Evolutionary conservation across 2,329 filamentous ascomycete species (phyloP).

Genomic region (Pseudogymnoascus sp.): DNA sequence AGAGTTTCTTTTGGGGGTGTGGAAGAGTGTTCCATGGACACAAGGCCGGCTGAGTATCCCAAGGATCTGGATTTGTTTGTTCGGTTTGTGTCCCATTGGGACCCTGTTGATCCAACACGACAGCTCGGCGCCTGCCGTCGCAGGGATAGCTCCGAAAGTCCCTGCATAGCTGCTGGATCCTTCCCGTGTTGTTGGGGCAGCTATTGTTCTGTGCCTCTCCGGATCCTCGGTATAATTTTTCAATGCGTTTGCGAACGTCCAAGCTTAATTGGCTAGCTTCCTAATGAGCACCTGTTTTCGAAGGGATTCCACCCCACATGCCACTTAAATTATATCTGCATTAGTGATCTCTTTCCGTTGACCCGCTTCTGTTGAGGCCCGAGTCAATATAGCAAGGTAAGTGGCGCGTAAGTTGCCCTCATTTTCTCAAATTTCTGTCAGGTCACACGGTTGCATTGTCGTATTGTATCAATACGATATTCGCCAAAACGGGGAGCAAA

Average conservation of each 20-base stretch:
- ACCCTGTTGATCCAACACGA: background rate
- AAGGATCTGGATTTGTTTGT: background rate
- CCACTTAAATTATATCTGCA: background rate
- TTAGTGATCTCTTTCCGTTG: background rate
- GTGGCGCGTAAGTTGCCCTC: background rate
- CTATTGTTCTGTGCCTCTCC: background rate
- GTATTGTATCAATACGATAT: background rate
- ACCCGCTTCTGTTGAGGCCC: background rate
- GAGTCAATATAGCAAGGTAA: background rate
- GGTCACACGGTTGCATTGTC: background rate
- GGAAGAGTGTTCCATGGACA: background rate
- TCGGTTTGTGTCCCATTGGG: background rate
- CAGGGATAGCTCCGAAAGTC: background rate
- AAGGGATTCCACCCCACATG: too few species aligned
- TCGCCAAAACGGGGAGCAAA: background rate
- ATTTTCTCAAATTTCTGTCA: background rate
- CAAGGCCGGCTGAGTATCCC: background rate
- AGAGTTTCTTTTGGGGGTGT: background rate
- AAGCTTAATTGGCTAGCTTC: background rate
- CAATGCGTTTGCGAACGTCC: background rate
- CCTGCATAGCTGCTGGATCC: background rate
- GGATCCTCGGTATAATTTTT: background rate
- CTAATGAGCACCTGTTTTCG: background rate
- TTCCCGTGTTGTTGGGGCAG: background rate
- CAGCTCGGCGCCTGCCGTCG: background rate